Conservation (phyloP, 495 filamentous ascomycete species). For the Staphylotrichum longicolle region DNA sequence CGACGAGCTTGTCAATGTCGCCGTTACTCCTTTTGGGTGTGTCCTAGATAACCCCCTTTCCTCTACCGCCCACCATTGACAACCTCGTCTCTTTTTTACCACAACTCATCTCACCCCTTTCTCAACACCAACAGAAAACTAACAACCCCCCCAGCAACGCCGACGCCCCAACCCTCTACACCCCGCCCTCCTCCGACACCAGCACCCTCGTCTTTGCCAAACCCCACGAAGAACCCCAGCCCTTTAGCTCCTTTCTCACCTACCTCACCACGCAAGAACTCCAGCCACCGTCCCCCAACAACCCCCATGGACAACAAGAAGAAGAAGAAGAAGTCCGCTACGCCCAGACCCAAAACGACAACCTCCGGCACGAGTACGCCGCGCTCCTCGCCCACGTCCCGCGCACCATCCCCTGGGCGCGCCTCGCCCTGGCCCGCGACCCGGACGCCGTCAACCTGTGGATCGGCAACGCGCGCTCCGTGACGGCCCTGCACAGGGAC, state of each 20-base stretch:
- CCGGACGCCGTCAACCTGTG: conserved; percentile 78
- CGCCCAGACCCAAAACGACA: conserved; percentile 70
- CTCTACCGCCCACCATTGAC: background rate
- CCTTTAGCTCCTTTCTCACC: conserved; percentile 47
- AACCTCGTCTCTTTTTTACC: conserved; percentile 3
- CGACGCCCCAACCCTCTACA: conserved; percentile 51
- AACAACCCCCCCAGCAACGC: conserved; percentile 49
- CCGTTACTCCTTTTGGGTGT: conserved; percentile 66
- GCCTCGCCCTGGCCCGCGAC: conserved; percentile 56
- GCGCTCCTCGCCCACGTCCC: conserved; percentile 56
- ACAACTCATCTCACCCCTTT: too few species aligned
- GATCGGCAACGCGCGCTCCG: conserved; percentile 65
- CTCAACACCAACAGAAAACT: background rate
- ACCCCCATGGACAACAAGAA: conserved; percentile 33
- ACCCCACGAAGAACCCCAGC: conserved; percentile 53
- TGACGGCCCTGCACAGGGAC: conserved; percentile 71
- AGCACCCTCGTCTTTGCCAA: conserved; percentile 53
- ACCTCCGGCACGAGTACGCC: conserved; percentile 65
- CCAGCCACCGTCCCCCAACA: background rate
- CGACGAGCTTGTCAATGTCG: conserved; percentile 59
- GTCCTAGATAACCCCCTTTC: conserved; percentile 19
- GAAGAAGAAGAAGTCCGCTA: conserved; percentile 45
- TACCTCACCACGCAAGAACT: conserved; percentile 35
- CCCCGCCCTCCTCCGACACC: conserved; percentile 29
- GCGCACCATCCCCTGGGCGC: conserved; percentile 60